These are phyloP conservation scores for Coemansia sp. DNA, from an alignment of 192 early-diverging fungal genomes.

Conservation along the genomic window DNA sequence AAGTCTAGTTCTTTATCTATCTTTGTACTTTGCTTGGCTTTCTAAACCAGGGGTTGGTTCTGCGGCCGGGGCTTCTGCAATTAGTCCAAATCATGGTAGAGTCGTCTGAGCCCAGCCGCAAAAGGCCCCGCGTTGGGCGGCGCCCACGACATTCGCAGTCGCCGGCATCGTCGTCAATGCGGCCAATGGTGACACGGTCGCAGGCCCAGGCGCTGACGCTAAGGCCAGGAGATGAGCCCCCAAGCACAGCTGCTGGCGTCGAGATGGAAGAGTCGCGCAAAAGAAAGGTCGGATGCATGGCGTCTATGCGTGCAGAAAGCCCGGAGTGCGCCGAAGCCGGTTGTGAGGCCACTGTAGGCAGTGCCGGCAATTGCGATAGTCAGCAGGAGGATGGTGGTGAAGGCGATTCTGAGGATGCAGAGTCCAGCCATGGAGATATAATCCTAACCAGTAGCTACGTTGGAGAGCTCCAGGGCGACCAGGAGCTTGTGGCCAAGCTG, in stretches of 20 bases:
- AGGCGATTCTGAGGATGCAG: not conserved
- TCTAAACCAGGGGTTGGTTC: too few relatives aligned
- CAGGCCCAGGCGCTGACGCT: constrained; percentile 24
- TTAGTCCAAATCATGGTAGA: constrained; percentile 22
- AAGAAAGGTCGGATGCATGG: not conserved
- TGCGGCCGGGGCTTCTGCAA: not conserved
- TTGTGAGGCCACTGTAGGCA: not conserved
- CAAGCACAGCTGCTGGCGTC: not conserved
- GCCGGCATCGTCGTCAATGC: constrained; percentile 15
- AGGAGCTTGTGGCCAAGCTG: constrained; percentile 38
- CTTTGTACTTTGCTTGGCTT: too few relatives aligned
- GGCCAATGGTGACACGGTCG: constrained; percentile 43
- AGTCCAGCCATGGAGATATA: constrained; percentile 2
- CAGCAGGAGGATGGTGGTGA: not conserved
- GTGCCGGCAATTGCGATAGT: not conserved
- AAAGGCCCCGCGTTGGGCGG: constrained; percentile 35
- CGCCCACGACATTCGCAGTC: constrained; percentile 15
- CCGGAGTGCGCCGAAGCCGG: not conserved
- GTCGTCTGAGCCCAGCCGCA: constrained; percentile 36
- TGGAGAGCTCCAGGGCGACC: constrained; percentile 16
- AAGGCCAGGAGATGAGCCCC: constrained; percentile 5
- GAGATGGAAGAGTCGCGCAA: not conserved
- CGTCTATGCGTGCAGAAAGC: not conserved
- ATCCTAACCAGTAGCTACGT: constrained; percentile 31
- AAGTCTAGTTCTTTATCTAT: too few relatives aligned